Base-by-base conservation (phyloP, 1,139 yeast genomes). In the Debaryomyces sp. region DNA sequence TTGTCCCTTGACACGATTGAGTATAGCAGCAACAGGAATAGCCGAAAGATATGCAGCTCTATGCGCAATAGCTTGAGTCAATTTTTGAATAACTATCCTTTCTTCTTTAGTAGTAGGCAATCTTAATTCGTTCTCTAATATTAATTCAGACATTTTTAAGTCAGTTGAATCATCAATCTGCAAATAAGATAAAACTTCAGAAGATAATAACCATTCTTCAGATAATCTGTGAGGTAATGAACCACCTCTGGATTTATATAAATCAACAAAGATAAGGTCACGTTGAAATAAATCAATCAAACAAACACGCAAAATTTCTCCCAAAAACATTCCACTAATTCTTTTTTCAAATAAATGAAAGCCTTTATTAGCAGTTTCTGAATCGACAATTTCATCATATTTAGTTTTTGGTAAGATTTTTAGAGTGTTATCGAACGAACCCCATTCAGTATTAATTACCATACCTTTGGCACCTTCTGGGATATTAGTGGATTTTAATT, bases 401-500 rank as follows among this genome's bases (percentile, higher is more conserved):
- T 81, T 80, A 5, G 96, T 89, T 45, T 73, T 77, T 50, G 97
- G 97, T 56, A 91, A 75, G 41, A 83, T 73, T 56, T 81, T 72
- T 49, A 90, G 75, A 24, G 81, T 83, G 61, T 91, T 91, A 68
- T 92, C 98, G 63, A 91, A 92, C 39, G 96, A 89, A 52, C 98
- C 98, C 97, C 98, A 92, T 71, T 92, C 98, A 38, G 97, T 91
- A 72, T 92, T 92, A 61, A 92, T 79, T 50, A 90, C 88, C 97
- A 92, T 92, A 51, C 89, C 85, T 2, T 75, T 73, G 52, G 81
- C 80, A 27, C 80, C 82, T 37, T 74, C 69, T 21, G 75, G 76
- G 5, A 73, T 58, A 9, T 70, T 64, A 9, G 70, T 70, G 0
- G 70, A 66, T 26, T 78, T 76, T 51, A 91, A 75, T 68, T 92